Percentiles rank a stretch among this genome's conserved stretches.
These are phyloP conservation scores for Ophiostoma montium DNA, from an alignment of 2,329 filamentous ascomycete species.

Conservation along the genomic window DNA sequence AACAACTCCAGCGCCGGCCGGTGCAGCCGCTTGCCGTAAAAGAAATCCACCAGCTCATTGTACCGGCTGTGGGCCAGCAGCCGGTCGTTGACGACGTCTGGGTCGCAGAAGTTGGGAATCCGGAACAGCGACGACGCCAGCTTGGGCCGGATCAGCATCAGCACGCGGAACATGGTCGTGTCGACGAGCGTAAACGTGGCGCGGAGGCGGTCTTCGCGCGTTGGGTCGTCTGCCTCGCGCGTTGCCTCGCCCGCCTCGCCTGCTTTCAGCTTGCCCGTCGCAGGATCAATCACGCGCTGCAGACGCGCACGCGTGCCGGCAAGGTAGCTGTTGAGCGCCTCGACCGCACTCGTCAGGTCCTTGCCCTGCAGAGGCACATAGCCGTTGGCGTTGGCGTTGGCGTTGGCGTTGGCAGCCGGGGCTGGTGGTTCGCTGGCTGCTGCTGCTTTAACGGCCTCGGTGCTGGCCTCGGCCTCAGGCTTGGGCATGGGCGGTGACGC, in stretches of 20 bases:
- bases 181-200: slow-evolving; percentile 76
- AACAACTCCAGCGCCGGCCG: slow-evolving; percentile 73
- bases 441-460: background rate
- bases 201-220: slow-evolving; percentile 58
- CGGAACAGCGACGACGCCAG: slow-evolving; percentile 84
- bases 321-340: slow-evolving; percentile 74
- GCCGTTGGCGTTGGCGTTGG: slow-evolving; percentile 2
- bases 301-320: slow-evolving; percentile 64
- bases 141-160: slow-evolving; percentile 82
- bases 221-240: slow-evolving; percentile 19
- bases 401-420: background rate
- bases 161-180: slow-evolving; percentile 83
- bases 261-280: slow-evolving; percentile 45
- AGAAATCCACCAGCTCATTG: slow-evolving; percentile 91
- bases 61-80: slow-evolving; percentile 79
- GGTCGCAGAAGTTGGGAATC: slow-evolving; percentile 93
- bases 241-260: no score
- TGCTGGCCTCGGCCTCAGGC: slow-evolving; percentile 16
- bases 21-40: slow-evolving; percentile 90
- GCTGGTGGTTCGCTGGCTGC: slow-evolving; percentile 24
- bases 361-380: slow-evolving; percentile 50
- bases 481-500: slow-evolving; percentile 44
- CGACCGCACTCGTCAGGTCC: slow-evolving; percentile 67
- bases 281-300: slow-evolving; percentile 47
- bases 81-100: slow-evolving; percentile 85